Evolutionary conservation across 495 filamentous ascomycete genomes (phyloP).

Genomic region (Aspergillus homomorphus): DNA sequence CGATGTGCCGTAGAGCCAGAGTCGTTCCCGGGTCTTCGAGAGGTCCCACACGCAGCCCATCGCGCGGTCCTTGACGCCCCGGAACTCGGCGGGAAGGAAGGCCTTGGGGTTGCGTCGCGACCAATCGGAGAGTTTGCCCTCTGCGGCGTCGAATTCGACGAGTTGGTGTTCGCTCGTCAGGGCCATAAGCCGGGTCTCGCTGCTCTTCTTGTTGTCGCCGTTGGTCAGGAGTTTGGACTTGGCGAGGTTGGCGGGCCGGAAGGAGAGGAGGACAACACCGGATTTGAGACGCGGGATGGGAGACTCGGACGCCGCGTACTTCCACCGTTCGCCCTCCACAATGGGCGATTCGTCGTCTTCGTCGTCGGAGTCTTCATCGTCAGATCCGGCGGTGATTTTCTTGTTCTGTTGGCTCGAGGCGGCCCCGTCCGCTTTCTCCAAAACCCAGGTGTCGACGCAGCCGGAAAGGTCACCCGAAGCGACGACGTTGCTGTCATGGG

Average conservation of each 20-base stretch:
- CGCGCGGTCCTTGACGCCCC: constrained; percentile 65
- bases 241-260: constrained; percentile 50
- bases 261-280: constrained; percentile 68
- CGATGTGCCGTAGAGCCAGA: constrained; percentile 81
- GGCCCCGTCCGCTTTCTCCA: constrained; percentile 54
- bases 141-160: constrained; percentile 69
- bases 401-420: constrained; percentile 10
- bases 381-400: constrained; percentile 38
- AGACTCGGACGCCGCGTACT: constrained; percentile 59
- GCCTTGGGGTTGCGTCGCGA: constrained; percentile 75
- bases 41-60: constrained; percentile 87
- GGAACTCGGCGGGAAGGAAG: constrained; percentile 69
- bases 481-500: constrained; percentile 73
- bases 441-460: constrained; percentile 79
- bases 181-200: constrained; percentile 64
- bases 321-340: constrained; percentile 59
- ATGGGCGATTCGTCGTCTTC: constrained; percentile 38
- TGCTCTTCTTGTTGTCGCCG: constrained; percentile 25
- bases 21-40: constrained; percentile 49
- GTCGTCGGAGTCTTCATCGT: constrained; percentile 53
- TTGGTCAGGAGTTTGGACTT: constrained; percentile 37
- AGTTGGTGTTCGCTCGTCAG: constrained; percentile 74
- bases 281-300: constrained; percentile 75
- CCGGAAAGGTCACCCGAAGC: constrained; percentile 79
- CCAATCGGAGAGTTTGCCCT: constrained; percentile 78